Evolutionary conservation across 2,329 filamentous ascomycete genomes (phyloP), one percentile per base, ranked within the genome.

Genomic region (Aspergillus fischeri): DNA sequence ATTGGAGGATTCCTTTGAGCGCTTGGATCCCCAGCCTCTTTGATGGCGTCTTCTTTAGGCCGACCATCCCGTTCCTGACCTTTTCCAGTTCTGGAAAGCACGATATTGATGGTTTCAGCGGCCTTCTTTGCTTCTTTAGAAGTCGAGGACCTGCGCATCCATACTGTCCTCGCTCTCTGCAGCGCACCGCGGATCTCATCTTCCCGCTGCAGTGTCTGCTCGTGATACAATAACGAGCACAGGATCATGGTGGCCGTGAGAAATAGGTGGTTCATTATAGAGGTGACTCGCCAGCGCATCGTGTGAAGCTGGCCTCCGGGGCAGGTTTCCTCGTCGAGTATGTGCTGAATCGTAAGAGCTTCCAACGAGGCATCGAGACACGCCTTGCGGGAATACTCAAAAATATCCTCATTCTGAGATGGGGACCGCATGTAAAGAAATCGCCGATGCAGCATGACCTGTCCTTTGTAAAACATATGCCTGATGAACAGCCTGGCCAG

Each of bases 241-340:
- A 87, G 62, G 1, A 86, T 75, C 77, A 84, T 83, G 51, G 80
- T 80, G 0, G 83, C 83, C 1, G 86, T 76, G 49, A 87, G 72
- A 52, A 84, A 87, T 63, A 86, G 83, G 60, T 86, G 83, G 51
- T 83, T 79, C 20, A 80, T 78, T 4, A 86, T 68, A 1, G 81
- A 81, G 1, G 79, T 80, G 21, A 85, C 69, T 60, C 85, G 84
- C 83, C 83, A 87, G 4, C 78, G 78, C 49, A 81, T 77, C 49
- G 74, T 72, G 59, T 76, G 72, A 10, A 87, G 73, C 49, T 81
- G 72, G 4, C 80, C 80, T 1, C 81, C 83, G 0, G 82, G 81
- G 50, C 77, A 76, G 4, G 77, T 79, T 49, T 82, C 79, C 48
- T 78, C 71, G 60, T 80, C 77, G 17, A 84, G 69, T 0, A 78